Evolutionary conservation across 2,329 filamentous ascomycete species (phyloP).

Genomic region (Colletotrichum orbiculare): DNA sequence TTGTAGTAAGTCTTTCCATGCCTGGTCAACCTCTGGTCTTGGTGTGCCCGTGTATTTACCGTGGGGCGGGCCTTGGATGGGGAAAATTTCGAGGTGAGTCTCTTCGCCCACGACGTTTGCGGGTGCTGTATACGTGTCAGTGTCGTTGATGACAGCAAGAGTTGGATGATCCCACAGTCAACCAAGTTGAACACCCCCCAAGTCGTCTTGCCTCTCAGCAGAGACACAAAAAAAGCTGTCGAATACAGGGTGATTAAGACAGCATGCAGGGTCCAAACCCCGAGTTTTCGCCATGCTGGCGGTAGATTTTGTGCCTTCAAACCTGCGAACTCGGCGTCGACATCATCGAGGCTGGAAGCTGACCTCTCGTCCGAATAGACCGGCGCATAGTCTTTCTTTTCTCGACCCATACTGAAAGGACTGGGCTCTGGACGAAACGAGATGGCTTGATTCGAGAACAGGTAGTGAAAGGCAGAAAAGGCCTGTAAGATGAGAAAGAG

Average conservation of each 20-base stretch:
- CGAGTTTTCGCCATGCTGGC: neutral
- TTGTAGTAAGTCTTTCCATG: slow-evolving; percentile 32
- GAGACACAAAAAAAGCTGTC: slow-evolving; percentile 6
- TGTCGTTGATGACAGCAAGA: too few relatives aligned
- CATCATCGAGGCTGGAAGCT: slow-evolving; percentile 15
- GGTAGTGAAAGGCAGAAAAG: neutral
- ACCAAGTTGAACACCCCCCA: slow-evolving; percentile 23
- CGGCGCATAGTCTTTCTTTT: slow-evolving; percentile 11
- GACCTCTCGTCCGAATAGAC: slow-evolving; percentile 21
- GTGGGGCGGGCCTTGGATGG: slow-evolving; percentile 32
- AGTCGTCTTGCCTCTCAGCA: neutral
- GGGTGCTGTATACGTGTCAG: slow-evolving; percentile 19
- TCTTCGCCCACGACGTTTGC: slow-evolving; percentile 16
- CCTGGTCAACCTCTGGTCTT: slow-evolving; percentile 30
- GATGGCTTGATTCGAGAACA: neutral
- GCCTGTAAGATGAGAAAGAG: too few relatives aligned
- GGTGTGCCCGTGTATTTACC: slow-evolving; percentile 32
- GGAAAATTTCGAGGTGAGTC: slow-evolving; percentile 30
- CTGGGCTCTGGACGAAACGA: neutral
- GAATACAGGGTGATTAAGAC: slow-evolving; percentile 19
- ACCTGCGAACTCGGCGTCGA: slow-evolving; percentile 6
- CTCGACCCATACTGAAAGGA: slow-evolving; percentile 2
- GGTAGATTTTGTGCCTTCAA: neutral
- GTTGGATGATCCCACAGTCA: slow-evolving; percentile 5
- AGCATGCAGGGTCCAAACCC: slow-evolving; percentile 25